Evolutionary conservation across 371 early-diverging fungal genomes (phyloP), one percentile per base, ranked within the genome.

Genomic region (Vairimorpha necatrix): DNA sequence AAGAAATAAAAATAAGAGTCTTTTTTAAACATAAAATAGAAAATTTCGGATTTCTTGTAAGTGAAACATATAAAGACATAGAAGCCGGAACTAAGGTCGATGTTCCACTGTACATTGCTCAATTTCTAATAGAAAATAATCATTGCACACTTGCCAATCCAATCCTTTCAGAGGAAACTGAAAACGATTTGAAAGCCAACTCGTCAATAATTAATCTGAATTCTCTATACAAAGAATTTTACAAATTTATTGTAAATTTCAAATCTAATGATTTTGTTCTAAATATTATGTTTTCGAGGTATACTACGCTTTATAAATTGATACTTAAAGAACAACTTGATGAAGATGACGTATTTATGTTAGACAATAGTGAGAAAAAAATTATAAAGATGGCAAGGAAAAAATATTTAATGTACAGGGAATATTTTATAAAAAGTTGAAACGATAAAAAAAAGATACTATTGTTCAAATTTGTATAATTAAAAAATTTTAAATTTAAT

Each of bases 81-180:
- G 26, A 62, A 9, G 54, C 13, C 54, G 38, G 38, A 26, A 42
- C 54, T 14, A 54, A 36, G 38, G 63, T 71, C 1, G 75, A 74
- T 3, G 39, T 69, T 14, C 79, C 74, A 14, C 48, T 70, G 2
- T 79, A 74, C 48, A 38, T 73, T 11, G 47, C 68, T 11, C 20
- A 34, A 39, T 79, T 79, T 72, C 53, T 79, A 4, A 36, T 79
- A 32, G 60, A 71, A 46, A 74, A 79, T 26, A 74, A 67, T 18
- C 75, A 74, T 42, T 79, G 79, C 46, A 58, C 50, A 58, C 32
- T 79, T 14, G 14, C 0, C 1, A 46, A 61, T 18, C 46, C 16
- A 16, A 28, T 68, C 11, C 0, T 48, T 2, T 26, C 6, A 7
- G 63, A 53, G 36, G 34, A 63, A 7, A 24, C 60, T 14, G 22